Evolutionary conservation across 164 flowering plant genomes (phyloP).

Genomic region (Chloranthus sessilifolius): DNA sequence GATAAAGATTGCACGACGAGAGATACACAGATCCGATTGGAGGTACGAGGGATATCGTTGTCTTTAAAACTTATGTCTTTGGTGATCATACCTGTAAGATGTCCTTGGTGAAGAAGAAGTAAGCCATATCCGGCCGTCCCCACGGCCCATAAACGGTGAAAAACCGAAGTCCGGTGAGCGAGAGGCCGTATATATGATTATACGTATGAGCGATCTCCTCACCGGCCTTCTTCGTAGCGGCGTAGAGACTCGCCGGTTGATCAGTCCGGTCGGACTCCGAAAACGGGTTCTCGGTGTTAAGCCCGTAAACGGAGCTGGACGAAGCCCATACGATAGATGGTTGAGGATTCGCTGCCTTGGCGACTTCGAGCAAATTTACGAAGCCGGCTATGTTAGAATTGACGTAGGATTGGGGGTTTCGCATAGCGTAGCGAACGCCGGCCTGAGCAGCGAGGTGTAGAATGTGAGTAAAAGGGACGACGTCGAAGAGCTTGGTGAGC

Average conservation of each 20-base stretch:
- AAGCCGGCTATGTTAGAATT: constrained; percentile 81
- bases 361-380: constrained; percentile 62
- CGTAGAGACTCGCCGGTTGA: constrained; percentile 87
- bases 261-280: constrained; percentile 78
- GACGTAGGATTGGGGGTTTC: constrained; percentile 81
- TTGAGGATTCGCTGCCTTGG: constrained; percentile 67
- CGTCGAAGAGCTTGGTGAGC: constrained; percentile 63
- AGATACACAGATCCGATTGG: too few relatives aligned
- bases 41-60: too few relatives aligned
- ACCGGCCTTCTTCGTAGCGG: constrained; percentile 93
- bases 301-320: constrained; percentile 88
- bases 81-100: constrained; percentile 58
- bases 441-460: constrained; percentile 96
- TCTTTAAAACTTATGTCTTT: too few relatives aligned
- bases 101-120: constrained; percentile 89
- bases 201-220: constrained; percentile 93
- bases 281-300: constrained; percentile 69
- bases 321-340: constrained; percentile 95
- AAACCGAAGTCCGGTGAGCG: constrained; percentile 76
- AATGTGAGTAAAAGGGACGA: constrained; percentile 79
- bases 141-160: constrained; percentile 96
- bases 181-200: constrained; percentile 84
- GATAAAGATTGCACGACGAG: too few relatives aligned
- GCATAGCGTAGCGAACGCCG: constrained; percentile 92
- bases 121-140: constrained; percentile 96